Percentiles rank a stretch among this genome's conserved stretches.
phyloP scores from a whole-genome alignment of 192 early-diverging fungal genomes.

The Coemansia guatemalensis region DNA sequence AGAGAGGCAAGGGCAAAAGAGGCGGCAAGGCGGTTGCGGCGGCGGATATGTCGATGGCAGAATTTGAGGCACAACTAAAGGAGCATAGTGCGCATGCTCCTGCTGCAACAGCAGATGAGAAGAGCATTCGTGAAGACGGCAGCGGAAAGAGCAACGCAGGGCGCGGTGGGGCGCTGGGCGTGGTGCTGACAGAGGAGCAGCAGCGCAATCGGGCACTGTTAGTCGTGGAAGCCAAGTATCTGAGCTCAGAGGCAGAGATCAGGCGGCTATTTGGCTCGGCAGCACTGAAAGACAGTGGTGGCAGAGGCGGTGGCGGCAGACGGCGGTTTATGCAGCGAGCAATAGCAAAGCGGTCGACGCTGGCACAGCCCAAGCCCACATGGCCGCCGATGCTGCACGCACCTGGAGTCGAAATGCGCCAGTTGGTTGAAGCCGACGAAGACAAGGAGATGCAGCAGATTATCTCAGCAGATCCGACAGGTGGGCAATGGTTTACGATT shows the following conservation, averaged over 20 bases:
- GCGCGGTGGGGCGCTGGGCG: slow-evolving; percentile 29
- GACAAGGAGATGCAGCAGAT: slow-evolving; percentile 37
- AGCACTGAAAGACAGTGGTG: slow-evolving; percentile 57
- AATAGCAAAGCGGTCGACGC: slow-evolving; percentile 45
- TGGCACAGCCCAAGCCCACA: slow-evolving; percentile 68
- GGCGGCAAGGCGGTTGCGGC: slow-evolving; percentile 5
- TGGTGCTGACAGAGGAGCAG: slow-evolving; percentile 30
- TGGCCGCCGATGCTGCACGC: slow-evolving; percentile 65
- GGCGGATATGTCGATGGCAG: slow-evolving; percentile 38
- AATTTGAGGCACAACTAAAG: slow-evolving; percentile 44
- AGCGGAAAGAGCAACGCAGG: slow-evolving; percentile 1
- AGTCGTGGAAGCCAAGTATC: slow-evolving; percentile 58
- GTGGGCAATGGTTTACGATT: slow-evolving; percentile 58
- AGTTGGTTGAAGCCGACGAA: slow-evolving; percentile 55
- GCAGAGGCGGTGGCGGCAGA: slow-evolving; percentile 1
- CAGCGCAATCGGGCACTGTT: slow-evolving; percentile 45
- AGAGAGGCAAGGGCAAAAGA: slow-evolving; percentile 15
- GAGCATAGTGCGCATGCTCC: slow-evolving; percentile 12
- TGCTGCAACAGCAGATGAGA: slow-evolving; percentile 16
- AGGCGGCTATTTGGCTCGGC: slow-evolving; percentile 85
- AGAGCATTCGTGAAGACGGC: slow-evolving; percentile 1
- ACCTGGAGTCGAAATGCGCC: slow-evolving; percentile 46
- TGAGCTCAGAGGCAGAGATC: slow-evolving; percentile 90
- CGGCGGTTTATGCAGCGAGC: slow-evolving; percentile 9
- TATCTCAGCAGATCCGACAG: slow-evolving; percentile 28